phyloP scores from a whole-genome alignment of 805 yeast species.

The Sugiyamaella marilandica region DNA sequence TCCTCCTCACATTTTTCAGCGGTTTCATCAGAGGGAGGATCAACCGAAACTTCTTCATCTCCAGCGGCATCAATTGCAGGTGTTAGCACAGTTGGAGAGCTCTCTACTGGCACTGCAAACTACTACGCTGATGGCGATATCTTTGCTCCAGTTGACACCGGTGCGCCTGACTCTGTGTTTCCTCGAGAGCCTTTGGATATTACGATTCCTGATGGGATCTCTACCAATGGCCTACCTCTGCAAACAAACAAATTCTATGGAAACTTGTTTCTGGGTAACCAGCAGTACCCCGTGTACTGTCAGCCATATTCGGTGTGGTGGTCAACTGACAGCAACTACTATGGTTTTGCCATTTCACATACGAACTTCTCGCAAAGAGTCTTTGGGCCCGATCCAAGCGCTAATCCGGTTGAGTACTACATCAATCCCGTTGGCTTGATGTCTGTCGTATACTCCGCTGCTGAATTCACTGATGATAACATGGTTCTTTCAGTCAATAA shows the following conservation, averaged over 20 bases:
- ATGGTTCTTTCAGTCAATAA: slow-evolving; percentile 42
- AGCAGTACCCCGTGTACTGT: slow-evolving; percentile 51
- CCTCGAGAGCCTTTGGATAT: slow-evolving; percentile 43
- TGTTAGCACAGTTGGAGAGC: slow-evolving; percentile 5
- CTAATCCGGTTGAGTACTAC: slow-evolving; percentile 42
- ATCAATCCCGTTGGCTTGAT: slow-evolving; percentile 53
- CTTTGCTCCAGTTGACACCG: slow-evolving; percentile 45
- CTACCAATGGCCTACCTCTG: slow-evolving; percentile 40
- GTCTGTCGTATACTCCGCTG: slow-evolving; percentile 53
- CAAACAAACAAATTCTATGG: slow-evolving; percentile 76
- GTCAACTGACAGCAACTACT: slow-evolving; percentile 39
- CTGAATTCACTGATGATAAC: slow-evolving; percentile 39
- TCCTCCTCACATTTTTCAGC: neutral
- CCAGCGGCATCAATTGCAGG: slow-evolving; percentile 14
- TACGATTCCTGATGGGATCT: slow-evolving; percentile 44
- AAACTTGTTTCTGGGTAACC: slow-evolving; percentile 55
- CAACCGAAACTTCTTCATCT: slow-evolving; percentile 4
- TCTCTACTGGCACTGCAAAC: slow-evolving; percentile 16
- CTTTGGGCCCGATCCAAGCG: slow-evolving; percentile 42
- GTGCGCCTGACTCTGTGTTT: slow-evolving; percentile 45
- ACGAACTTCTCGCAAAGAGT: slow-evolving; percentile 43
- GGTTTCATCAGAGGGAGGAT: neutral
- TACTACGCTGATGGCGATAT: slow-evolving; percentile 36
- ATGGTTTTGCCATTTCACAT: slow-evolving; percentile 63
- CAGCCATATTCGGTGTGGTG: slow-evolving; percentile 66